Conservation (phyloP, 805 yeast species). For the Cyberlindnera subsufficiens region DNA sequence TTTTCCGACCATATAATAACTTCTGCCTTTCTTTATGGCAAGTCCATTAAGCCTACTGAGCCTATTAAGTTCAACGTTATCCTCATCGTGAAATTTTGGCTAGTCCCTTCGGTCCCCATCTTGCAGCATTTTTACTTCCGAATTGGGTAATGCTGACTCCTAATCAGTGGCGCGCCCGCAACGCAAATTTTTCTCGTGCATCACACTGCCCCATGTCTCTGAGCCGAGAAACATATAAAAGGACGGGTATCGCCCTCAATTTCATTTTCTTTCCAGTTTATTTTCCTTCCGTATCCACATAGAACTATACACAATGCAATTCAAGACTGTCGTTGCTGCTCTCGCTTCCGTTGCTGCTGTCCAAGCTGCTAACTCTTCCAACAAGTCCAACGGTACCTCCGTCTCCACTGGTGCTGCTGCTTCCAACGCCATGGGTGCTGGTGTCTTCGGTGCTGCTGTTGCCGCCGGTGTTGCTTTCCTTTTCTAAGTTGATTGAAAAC, state of each 20-base stretch:
- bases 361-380: slow-evolving; percentile 47
- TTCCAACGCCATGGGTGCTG: slow-evolving; percentile 57
- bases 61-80: too few relatives aligned
- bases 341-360: slow-evolving; percentile 67
- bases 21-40: too few relatives aligned
- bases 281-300: slow-evolving; percentile 3
- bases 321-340: slow-evolving; percentile 61
- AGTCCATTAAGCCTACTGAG: too few relatives aligned
- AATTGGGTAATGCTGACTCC: not conserved
- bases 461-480: slow-evolving; percentile 70
- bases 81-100: too few relatives aligned
- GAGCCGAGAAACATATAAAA: slow-evolving; percentile 8
- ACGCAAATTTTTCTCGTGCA: too few relatives aligned
- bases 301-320: slow-evolving; percentile 49
- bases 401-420: slow-evolving; percentile 45
- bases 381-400: slow-evolving; percentile 32
- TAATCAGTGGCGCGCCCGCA: not conserved
- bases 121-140: not conserved
- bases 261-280: not conserved
- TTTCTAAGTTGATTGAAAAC: slow-evolving; percentile 29
- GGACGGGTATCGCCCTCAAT: slow-evolving; percentile 1
- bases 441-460: slow-evolving; percentile 76
- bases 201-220: too few relatives aligned
- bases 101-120: not conserved
- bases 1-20: too few relatives aligned